A percentile compares a stretch with the other conserved stretches of the same genome.
phyloP scores from a whole-genome alignment of 176 grass and related monocot species.

The Cocos nucifera region DNA sequence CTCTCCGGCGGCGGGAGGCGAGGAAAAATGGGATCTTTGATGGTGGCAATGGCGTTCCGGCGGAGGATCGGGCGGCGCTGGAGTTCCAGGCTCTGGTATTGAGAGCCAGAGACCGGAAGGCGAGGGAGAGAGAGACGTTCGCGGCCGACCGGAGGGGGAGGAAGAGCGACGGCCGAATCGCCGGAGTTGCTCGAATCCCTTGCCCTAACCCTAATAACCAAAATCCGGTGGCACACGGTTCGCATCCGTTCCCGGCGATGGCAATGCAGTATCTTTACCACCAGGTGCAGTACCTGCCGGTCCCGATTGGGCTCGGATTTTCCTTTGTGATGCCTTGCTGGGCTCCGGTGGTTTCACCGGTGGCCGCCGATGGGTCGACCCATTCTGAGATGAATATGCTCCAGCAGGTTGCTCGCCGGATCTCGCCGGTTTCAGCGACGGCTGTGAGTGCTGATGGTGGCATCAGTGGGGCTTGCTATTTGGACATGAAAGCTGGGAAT shows the following conservation, averaged over 20 bases:
- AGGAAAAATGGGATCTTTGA: background rate
- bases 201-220: background rate
- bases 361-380: background rate
- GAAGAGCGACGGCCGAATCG: background rate
- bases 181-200: background rate
- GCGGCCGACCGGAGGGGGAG: background rate
- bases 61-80: background rate
- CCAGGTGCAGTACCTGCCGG: constrained; percentile 11
- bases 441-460: background rate
- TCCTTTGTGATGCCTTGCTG: constrained; percentile 5
- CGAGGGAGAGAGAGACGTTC: constrained; percentile 9
- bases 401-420: background rate
- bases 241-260: background rate
- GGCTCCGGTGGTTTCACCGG: background rate
- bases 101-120: constrained; percentile 11
- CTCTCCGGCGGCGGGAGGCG: background rate
- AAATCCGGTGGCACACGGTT: background rate
- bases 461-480: background rate
- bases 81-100: background rate
- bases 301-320: constrained; percentile 6
- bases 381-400: too few species aligned
- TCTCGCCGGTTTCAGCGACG: background rate
- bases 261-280: constrained; percentile 2
- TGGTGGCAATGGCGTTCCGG: background rate
- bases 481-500: too few species aligned